Evolutionary conservation across 2,329 filamentous ascomycete species (phyloP).

Genomic region (Xylaria arbuscula): DNA sequence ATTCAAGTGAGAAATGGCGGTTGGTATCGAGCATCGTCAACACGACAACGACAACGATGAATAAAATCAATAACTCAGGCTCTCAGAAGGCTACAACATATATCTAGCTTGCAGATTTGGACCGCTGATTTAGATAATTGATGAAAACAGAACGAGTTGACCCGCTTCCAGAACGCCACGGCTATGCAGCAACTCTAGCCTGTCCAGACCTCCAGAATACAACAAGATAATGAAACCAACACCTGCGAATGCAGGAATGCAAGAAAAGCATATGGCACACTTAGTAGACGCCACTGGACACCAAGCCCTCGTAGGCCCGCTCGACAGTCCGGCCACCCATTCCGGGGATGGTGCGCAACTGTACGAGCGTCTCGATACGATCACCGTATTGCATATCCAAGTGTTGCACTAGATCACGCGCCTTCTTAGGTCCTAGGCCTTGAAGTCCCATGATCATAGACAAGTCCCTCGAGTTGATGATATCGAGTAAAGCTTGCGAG

Average conservation of each 20-base stretch:
- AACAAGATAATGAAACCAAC: constrained; percentile 27
- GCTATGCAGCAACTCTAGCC: constrained; percentile 41
- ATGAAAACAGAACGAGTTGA: constrained; percentile 18
- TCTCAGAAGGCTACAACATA: constrained; percentile 11
- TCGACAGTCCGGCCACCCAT: constrained; percentile 68
- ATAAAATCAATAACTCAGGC: not conserved
- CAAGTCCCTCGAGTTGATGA: constrained; percentile 79
- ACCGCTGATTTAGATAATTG: constrained; percentile 3
- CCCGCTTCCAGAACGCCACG: constrained; percentile 39
- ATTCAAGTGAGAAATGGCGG: not conserved
- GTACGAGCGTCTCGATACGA: constrained; percentile 60
- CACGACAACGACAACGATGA: not conserved
- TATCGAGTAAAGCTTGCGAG: constrained; percentile 70
- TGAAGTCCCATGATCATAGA: constrained; percentile 72
- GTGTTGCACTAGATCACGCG: constrained; percentile 68
- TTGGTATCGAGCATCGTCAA: constrained; percentile 7
- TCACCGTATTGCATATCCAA: constrained; percentile 59
- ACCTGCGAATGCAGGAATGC: constrained; percentile 34
- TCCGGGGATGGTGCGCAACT: constrained; percentile 66
- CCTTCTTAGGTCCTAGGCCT: constrained; percentile 79
- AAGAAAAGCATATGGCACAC: constrained; percentile 15
- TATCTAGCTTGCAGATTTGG: constrained; percentile 8
- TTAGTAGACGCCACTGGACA: constrained; percentile 38
- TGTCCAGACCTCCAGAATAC: constrained; percentile 18
- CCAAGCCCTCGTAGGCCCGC: constrained; percentile 64